Base-by-base conservation (phyloP, 345 rosid species). In the Anastatica hierochuntica region DNA sequence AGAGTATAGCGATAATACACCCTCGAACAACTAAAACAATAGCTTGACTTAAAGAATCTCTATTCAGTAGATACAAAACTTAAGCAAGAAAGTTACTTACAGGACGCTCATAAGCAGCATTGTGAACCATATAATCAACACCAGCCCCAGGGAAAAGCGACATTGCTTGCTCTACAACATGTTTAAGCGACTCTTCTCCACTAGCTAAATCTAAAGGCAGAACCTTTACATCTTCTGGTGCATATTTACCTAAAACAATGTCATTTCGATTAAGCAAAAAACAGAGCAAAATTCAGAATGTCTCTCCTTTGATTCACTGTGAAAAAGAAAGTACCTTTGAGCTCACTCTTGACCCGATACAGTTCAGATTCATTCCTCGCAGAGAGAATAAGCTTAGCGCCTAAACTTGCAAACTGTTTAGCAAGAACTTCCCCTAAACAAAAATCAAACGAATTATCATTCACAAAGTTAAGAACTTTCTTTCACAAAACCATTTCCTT, bases 101-200 rank as follows among this genome's bases (percentile, higher is more conserved):
- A 1, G 95, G 98, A 40, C 96, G 96, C 75, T 87, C 96, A 70
- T 60, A 87, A 38, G 98, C 98, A 24, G 96, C 98, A 48, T 90
- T 90, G 49, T 90, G 96, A 43, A 90, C 57, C 96, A 90, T 72
- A 63, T 79, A 80, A 68, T 90, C 83, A 64, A 90, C 76, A 51
- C 96, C 95, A 58, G 66, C 56, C 36, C 73, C 83, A 43, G 83
- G 47, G 54, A 87, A 90, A 53, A 71, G 76, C 16, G 76, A 77
- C 49, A 82, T 81, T 10, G 95, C 95, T 72, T 76, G 72, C 55
- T 82, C 81, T 20, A 84, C 96, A n/a, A 74, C 88, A 63, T 63
- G 76, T 59, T 49, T 76, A 34, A 90, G 87, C 6, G 75, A 72
- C 45, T 57, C 82, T 70, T 87, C 96, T 17, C 85, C 80, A 2